Evolutionary conservation across 805 yeast species (phyloP).

Genomic region (Candida peoriensis): DNA sequence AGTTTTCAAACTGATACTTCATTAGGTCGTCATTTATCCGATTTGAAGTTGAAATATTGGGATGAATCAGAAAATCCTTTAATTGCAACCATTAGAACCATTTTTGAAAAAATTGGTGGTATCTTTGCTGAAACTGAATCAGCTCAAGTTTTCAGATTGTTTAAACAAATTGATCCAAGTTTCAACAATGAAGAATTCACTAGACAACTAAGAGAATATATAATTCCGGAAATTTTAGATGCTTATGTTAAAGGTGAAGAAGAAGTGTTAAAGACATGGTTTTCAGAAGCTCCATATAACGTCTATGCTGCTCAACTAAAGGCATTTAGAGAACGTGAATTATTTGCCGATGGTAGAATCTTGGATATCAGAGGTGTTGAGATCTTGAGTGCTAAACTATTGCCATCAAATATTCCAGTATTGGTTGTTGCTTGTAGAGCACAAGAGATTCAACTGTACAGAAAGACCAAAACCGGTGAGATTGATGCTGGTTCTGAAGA

Average conservation of each 20-base stretch:
- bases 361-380: conserved; percentile 95
- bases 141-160: conserved; percentile 83
- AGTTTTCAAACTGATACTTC: conserved; percentile 62
- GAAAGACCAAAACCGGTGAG: conserved; percentile 88
- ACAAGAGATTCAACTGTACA: conserved; percentile 87
- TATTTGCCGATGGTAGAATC: conserved; percentile 86
- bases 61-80: conserved; percentile 94
- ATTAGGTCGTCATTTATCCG: conserved; percentile 59
- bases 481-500: conserved; percentile 95
- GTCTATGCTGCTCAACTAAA: conserved; percentile 93
- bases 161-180: conserved; percentile 84
- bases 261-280: conserved; percentile 78
- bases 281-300: conserved; percentile 94
- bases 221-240: conserved; percentile 91
- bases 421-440: conserved; percentile 93
- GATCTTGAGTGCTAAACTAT: conserved; percentile 76
- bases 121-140: conserved; percentile 89
- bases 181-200: conserved; percentile 77
- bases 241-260: conserved; percentile 93
- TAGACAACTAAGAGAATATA: conserved; percentile 81
- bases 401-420: conserved; percentile 91
- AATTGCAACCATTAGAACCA: conserved; percentile 71
- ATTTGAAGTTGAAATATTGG: conserved; percentile 63
- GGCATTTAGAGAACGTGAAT: conserved; percentile 84
- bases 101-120: conserved; percentile 75